Conservation (phyloP, 1,139 yeast genomes). For the Saccharomyces hybrid region DNA sequence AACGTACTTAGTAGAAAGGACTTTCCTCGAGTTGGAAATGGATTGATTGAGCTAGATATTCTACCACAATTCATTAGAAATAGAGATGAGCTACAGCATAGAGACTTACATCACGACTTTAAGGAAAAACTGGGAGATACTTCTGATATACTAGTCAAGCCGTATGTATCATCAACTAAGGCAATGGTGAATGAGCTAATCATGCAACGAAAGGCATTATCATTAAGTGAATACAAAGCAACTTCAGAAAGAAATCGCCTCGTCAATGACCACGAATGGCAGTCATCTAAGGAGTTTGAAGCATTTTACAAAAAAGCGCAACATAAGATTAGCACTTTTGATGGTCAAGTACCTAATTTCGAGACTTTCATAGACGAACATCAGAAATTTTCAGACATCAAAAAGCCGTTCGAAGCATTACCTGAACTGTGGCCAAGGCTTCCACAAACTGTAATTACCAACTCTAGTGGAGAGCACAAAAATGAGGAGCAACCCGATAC, state of each 20-base stretch:
- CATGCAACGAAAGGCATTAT: slow-evolving; percentile 43
- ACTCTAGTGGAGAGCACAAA: background rate
- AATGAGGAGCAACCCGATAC: background rate
- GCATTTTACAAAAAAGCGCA: slow-evolving; percentile 32
- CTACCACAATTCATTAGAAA: slow-evolving; percentile 53
- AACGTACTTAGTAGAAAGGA: slow-evolving; percentile 17
- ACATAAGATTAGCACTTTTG: slow-evolving; percentile 10
- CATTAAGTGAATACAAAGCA: slow-evolving; percentile 30
- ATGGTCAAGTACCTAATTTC: slow-evolving; percentile 10
- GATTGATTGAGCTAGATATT: slow-evolving; percentile 64
- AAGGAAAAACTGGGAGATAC: slow-evolving; percentile 30
- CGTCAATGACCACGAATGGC: slow-evolving; percentile 33
- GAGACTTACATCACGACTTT: slow-evolving; percentile 47
- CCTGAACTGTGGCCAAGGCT: slow-evolving; percentile 25
- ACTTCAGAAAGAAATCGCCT: slow-evolving; percentile 15
- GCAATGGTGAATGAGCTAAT: slow-evolving; percentile 57
- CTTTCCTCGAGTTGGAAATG: slow-evolving; percentile 50
- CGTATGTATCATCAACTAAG: slow-evolving; percentile 49
- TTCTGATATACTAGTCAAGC: slow-evolving; percentile 5
- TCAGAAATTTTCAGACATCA: slow-evolving; percentile 10
- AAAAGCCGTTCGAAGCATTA: slow-evolving; percentile 20
- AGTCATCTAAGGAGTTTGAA: slow-evolving; percentile 34
- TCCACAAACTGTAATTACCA: background rate
- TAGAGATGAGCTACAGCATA: slow-evolving; percentile 39
- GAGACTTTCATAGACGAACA: slow-evolving; percentile 12